Conservation (phyloP, 164 flowering plant species). For the Houttuynia cordata region DNA sequence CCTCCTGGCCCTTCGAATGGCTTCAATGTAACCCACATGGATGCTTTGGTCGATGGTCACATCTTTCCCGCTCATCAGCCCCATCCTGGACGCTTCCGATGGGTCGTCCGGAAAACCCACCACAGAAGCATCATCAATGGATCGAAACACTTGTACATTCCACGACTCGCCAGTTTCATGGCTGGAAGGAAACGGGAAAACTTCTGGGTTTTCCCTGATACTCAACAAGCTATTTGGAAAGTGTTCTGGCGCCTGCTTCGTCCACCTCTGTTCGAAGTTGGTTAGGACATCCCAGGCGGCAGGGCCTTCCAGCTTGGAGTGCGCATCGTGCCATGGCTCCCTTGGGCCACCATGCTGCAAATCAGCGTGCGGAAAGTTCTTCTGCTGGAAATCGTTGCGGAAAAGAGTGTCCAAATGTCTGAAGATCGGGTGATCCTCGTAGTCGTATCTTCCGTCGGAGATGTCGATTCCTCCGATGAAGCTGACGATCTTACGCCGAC, state of each 20-base stretch:
- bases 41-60: slow-evolving; percentile 48
- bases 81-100: background rate
- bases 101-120: slow-evolving; percentile 21
- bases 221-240: background rate
- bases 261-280: slow-evolving; percentile 92
- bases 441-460: slow-evolving; percentile 83
- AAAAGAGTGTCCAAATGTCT: slow-evolving; percentile 41
- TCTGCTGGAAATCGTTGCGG: slow-evolving; percentile 72
- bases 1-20: slow-evolving; percentile 70
- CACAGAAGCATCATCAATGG: slow-evolving; percentile 60
- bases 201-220: slow-evolving; percentile 28
- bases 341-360: slow-evolving; percentile 80
- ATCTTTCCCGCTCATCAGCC: background rate
- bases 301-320: slow-evolving; percentile 64
- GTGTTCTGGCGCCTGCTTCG: slow-evolving; percentile 28
- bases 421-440: slow-evolving; percentile 68
- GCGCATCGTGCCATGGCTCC: slow-evolving; percentile 91
- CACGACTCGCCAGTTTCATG: slow-evolving; percentile 21
- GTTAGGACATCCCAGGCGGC: slow-evolving; percentile 70
- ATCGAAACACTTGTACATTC: slow-evolving; percentile 78
- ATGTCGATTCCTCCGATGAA: slow-evolving; percentile 85
- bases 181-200: slow-evolving; percentile 26
- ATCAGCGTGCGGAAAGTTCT: slow-evolving; percentile 46
- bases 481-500: slow-evolving; percentile 55
- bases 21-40: slow-evolving; percentile 82